phyloP scores from a whole-genome alignment of 768 basidiomycete species.

The Termitomyces titanicus region DNA sequence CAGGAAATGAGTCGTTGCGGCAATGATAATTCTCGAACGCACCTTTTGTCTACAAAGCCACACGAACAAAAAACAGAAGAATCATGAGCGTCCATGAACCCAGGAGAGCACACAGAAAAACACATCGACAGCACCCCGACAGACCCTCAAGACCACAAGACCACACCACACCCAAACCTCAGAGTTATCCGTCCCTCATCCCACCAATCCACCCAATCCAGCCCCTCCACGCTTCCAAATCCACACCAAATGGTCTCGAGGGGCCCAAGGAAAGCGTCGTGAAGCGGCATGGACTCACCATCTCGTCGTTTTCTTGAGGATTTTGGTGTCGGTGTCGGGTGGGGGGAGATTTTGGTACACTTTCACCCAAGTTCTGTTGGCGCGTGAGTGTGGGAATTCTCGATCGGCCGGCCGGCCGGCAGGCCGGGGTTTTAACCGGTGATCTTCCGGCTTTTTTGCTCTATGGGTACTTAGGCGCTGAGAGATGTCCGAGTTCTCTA shows the following conservation, averaged over 20 bases:
- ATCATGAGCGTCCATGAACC: conserved; percentile 15
- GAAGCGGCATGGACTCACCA: conserved; percentile 35
- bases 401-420: too few relatives aligned
- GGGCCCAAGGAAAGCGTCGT: conserved; percentile 10
- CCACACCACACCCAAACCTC: not conserved
- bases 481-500: too few relatives aligned
- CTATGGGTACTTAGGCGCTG: too few relatives aligned
- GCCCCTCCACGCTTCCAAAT: not conserved
- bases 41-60: conserved; percentile 87
- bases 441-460: too few relatives aligned
- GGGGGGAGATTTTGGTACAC: conserved; percentile 15
- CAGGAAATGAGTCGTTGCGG: not conserved
- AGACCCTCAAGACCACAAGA: not conserved
- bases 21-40: conserved; percentile 26
- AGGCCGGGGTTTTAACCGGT: too few relatives aligned
- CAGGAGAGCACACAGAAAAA: not conserved
- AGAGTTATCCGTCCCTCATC: too few relatives aligned
- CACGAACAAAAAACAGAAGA: conserved; percentile 14
- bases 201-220: conserved; percentile 12
- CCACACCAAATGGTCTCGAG: conserved; percentile 13
- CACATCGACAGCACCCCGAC: not conserved
- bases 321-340: conserved; percentile 21
- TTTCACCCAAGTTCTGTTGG: not conserved
- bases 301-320: conserved; percentile 38
- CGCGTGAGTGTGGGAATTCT: conserved; percentile 18